These are phyloP conservation scores for Podosphaera xanthii DNA, from an alignment of 2,329 filamentous ascomycete species.

Conservation along the genomic window DNA sequence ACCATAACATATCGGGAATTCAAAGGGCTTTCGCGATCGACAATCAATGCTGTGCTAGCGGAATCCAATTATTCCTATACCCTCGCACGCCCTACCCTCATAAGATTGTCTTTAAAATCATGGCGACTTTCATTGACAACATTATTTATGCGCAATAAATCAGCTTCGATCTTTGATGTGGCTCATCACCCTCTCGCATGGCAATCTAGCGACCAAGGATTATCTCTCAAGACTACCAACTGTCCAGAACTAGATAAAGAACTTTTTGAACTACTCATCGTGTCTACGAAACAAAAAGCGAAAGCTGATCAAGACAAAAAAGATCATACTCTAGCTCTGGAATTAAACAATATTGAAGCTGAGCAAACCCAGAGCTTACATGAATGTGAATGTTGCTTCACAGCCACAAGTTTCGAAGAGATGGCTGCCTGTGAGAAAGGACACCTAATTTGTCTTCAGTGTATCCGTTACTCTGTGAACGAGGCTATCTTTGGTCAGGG, in stretches of 20 bases:
- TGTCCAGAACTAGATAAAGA: slow-evolving; percentile 40
- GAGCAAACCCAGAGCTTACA: slow-evolving; percentile 30
- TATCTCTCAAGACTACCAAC: slow-evolving; percentile 39
- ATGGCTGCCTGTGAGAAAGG: slow-evolving; percentile 49
- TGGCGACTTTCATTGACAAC: slow-evolving; percentile 56
- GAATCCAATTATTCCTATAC: slow-evolving; percentile 65
- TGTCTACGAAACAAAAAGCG: slow-evolving; percentile 26
- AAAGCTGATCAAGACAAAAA: slow-evolving; percentile 23
- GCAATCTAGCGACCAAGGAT: slow-evolving; percentile 31
- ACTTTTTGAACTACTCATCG: slow-evolving; percentile 32
- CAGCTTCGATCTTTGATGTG: slow-evolving; percentile 27
- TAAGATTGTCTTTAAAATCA: slow-evolving; percentile 45
- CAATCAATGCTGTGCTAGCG: slow-evolving; percentile 56
- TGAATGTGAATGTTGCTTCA: slow-evolving; percentile 65
- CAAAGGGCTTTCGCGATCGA: slow-evolving; percentile 46
- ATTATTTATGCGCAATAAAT: slow-evolving; percentile 43
- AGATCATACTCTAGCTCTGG: slow-evolving; percentile 29
- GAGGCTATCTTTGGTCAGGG: slow-evolving; percentile 87
- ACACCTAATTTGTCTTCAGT: slow-evolving; percentile 61
- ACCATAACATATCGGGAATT: slow-evolving; percentile 52
- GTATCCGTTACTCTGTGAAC: slow-evolving; percentile 58
- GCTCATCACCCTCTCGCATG: slow-evolving; percentile 38
- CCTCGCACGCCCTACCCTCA: slow-evolving; percentile 44
- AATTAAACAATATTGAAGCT: slow-evolving; percentile 34
- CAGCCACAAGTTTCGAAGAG: slow-evolving; percentile 46